Evolutionary conservation across 2,329 filamentous ascomycete species (phyloP).

Genomic region (Claviceps purpurea): DNA sequence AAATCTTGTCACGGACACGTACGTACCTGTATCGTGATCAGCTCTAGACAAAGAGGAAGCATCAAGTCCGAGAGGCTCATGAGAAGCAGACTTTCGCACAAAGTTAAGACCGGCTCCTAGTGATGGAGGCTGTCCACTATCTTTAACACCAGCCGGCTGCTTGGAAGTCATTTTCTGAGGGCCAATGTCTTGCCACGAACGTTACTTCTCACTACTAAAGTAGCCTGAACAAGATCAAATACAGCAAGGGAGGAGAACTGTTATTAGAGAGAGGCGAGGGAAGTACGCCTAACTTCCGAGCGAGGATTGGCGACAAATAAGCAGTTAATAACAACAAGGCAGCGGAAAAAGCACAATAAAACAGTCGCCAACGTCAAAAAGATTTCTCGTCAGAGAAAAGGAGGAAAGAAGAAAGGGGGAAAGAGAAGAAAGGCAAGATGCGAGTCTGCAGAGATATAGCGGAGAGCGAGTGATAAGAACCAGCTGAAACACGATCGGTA

Average conservation of each 20-base stretch:
- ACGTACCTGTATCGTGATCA: slow-evolving; percentile 1
- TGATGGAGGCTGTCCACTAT: neutral
- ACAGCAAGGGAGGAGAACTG: neutral
- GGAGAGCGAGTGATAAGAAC: neutral
- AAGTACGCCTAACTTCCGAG: neutral
- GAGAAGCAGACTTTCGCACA: slow-evolving; percentile 8
- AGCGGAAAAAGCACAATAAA: neutral
- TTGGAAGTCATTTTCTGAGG: neutral
- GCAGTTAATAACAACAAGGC: neutral
- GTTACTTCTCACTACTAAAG: neutral
- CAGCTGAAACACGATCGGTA: neutral
- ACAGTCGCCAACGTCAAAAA: neutral
- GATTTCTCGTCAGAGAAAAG: neutral
- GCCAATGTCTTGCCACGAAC: neutral
- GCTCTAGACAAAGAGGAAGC: slow-evolving; percentile 3
- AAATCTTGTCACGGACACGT: neutral
- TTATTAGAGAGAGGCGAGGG: neutral
- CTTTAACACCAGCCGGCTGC: neutral
- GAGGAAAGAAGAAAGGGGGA: no score
- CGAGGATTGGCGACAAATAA: neutral
- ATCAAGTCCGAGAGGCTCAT: slow-evolving; percentile 7
- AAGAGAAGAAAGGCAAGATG: neutral
- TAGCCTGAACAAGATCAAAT: neutral
- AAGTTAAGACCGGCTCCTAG: slow-evolving; percentile 3
- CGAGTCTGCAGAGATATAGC: neutral